Conservation (phyloP, 352 stramenopile genomes). For the Pythium dissotocum region DNA sequence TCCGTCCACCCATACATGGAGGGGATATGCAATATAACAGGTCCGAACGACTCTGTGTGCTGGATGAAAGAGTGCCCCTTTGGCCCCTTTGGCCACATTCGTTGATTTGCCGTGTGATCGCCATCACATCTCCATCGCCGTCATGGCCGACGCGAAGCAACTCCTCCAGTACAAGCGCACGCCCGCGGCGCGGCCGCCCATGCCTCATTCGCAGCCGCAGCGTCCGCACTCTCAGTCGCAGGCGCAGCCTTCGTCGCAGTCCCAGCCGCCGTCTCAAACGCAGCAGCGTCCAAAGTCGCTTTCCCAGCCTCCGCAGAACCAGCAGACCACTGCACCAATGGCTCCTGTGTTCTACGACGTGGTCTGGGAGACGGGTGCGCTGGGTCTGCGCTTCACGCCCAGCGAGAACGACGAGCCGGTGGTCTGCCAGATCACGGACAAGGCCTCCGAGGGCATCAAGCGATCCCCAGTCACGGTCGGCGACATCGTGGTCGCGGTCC, state of each 20-base stretch:
- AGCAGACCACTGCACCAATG: not conserved
- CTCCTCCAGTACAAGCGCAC: constrained; percentile 26
- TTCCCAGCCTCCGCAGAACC: not conserved
- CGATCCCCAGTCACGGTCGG: constrained; percentile 54
- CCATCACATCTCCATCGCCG: no score
- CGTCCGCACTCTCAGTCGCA: constrained; percentile 3
- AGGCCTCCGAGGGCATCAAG: constrained; percentile 46
- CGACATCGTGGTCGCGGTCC: constrained; percentile 63
- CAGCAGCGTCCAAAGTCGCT: not conserved
- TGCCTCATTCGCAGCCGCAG: not conserved
- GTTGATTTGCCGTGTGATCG: not conserved
- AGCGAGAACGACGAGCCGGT: constrained; percentile 64
- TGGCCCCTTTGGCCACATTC: not conserved
- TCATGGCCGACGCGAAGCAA: constrained; percentile 19
- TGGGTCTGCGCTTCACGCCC: constrained; percentile 76
- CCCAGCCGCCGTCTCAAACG: not conserved
- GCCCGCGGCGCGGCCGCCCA: not conserved
- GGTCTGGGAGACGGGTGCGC: constrained; percentile 49
- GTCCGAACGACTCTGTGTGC: not conserved
- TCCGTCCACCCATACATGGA: not conserved
- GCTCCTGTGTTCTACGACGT: constrained; percentile 48
- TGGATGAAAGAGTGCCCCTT: not conserved
- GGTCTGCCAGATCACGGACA: constrained; percentile 67
- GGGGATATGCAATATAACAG: not conserved
- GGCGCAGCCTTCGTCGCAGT: not conserved